Conservation (phyloP, 2,329 filamentous ascomycete species). For the Sclerotinia subarctica region DNA sequence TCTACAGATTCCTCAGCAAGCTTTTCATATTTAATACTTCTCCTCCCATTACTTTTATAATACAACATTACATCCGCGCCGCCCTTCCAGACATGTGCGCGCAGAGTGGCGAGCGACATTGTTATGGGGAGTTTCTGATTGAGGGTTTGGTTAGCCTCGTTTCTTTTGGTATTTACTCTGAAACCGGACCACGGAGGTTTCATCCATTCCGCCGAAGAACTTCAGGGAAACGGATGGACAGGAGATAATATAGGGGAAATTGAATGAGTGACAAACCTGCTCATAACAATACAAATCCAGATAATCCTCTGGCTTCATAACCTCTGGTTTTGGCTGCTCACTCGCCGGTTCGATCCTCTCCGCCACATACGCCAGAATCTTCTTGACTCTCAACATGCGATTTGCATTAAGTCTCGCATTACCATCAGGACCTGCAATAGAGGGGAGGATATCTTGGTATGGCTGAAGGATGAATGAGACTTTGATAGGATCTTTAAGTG, state of each 20-base stretch:
- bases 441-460: conserved; percentile 69
- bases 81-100: conserved; percentile 89
- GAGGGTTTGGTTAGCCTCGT: not conserved
- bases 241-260: not conserved
- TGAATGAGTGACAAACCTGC: conserved; percentile 57
- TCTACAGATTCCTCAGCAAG: not conserved
- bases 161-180: no score
- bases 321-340: conserved; percentile 55
- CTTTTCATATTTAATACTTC: conserved; percentile 29
- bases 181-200: no score
- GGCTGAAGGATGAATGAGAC: conserved; percentile 91
- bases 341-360: conserved; percentile 79
- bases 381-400: conserved; percentile 91
- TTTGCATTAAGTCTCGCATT: conserved; percentile 95
- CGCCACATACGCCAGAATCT: conserved; percentile 87
- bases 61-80: conserved; percentile 88
- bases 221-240: not conserved
- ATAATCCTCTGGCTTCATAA: conserved; percentile 82
- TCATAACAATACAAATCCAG: conserved; percentile 93
- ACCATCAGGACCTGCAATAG: conserved; percentile 68
- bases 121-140: conserved; percentile 59
- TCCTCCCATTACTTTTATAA: conserved; percentile 86
- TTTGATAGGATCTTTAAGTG: conserved; percentile 88
- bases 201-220: not conserved
- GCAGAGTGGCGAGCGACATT: conserved; percentile 92